Evolutionary conservation across 495 filamentous ascomycete species (phyloP).

Genomic region (Astrothelium macrocarpum): DNA sequence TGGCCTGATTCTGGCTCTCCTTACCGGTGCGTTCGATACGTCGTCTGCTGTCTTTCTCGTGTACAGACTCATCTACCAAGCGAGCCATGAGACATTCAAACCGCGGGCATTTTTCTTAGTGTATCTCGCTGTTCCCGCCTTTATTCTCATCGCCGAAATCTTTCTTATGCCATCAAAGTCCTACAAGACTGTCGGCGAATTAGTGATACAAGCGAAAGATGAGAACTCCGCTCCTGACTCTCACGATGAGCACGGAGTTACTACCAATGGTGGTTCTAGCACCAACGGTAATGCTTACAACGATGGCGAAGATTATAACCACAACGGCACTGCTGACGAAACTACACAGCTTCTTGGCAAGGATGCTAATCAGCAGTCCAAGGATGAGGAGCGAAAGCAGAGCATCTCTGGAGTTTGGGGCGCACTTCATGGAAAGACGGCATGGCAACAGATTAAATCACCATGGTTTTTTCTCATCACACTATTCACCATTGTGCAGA

Average conservation of each 20-base stretch:
- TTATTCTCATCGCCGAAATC: constrained; percentile 61
- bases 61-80: constrained; percentile 69
- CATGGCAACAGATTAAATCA: constrained; percentile 62
- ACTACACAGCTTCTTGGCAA: constrained; percentile 65
- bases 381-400: constrained; percentile 51
- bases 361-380: constrained; percentile 43
- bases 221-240: constrained; percentile 21
- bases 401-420: constrained; percentile 74
- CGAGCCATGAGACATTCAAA: constrained; percentile 49
- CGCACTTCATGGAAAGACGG: constrained; percentile 67
- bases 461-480: constrained; percentile 87
- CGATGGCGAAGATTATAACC: constrained; percentile 36
- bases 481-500: constrained; percentile 79
- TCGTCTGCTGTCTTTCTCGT: constrained; percentile 79
- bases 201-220: constrained; percentile 61
- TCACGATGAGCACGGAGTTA: constrained; percentile 32
- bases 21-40: constrained; percentile 86
- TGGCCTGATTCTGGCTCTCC: constrained; percentile 70
- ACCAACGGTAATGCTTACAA: constrained; percentile 33
- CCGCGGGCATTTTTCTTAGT: constrained; percentile 62
- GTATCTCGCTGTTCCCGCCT: constrained; percentile 65
- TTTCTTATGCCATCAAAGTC: constrained; percentile 67
- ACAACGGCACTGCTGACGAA: constrained; percentile 59
- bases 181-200: constrained; percentile 82
- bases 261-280: not conserved